phyloP scores from a whole-genome alignment of 139 green algal species.

The Chlorella vulgaris region DNA sequence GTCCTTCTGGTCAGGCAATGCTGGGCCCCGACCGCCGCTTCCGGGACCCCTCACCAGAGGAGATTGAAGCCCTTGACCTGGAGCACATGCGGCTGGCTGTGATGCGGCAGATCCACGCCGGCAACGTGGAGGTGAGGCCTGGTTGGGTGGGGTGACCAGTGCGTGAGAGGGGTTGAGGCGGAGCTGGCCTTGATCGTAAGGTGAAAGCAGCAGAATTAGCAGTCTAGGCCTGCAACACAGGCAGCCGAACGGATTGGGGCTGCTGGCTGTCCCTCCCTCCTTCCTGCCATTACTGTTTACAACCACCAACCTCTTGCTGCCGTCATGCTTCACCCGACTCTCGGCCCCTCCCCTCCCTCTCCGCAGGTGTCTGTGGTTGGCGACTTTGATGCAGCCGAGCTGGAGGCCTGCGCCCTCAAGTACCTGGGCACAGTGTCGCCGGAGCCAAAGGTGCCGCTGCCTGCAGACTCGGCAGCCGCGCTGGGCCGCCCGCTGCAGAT shows the following conservation, averaged over 20 bases:
- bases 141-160: not conserved
- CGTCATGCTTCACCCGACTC: not conserved
- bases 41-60: conserved; percentile 80
- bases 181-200: too few relatives aligned
- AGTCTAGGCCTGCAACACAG: too few relatives aligned
- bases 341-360: too few relatives aligned
- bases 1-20: conserved; percentile 61
- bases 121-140: conserved; percentile 68
- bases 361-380: conserved; percentile 75
- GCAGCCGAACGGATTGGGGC: too few relatives aligned
- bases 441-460: conserved; percentile 11
- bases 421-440: conserved; percentile 77
- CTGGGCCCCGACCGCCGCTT: conserved; percentile 82
- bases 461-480: not conserved
- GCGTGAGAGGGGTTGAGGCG: not conserved
- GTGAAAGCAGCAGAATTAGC: too few relatives aligned
- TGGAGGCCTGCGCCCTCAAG: conserved; percentile 46
- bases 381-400: conserved; percentile 82
- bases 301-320: not conserved
- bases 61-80: conserved; percentile 86
- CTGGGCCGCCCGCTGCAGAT: conserved; percentile 30
- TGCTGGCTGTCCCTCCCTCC: too few relatives aligned
- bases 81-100: conserved; percentile 74
- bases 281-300: not conserved
- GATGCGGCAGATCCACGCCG: conserved; percentile 69